Conservation (phyloP, 139 green algal species). For the Raphidocelis subcapitata region DNA sequence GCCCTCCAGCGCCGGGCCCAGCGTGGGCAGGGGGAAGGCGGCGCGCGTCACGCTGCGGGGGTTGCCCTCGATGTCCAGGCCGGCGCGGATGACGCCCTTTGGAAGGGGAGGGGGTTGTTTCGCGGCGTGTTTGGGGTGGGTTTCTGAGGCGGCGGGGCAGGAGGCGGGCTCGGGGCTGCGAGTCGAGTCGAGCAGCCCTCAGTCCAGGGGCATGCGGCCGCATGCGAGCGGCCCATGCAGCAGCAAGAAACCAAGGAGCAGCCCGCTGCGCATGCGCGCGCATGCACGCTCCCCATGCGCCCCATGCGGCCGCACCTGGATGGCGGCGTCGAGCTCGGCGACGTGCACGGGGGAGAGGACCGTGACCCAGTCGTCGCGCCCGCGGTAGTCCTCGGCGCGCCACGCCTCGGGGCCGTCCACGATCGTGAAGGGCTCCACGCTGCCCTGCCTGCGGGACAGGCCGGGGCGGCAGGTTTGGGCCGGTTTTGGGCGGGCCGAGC, state of each 20-base stretch:
- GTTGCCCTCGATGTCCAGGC: too few species aligned
- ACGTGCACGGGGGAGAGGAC: constrained; percentile 22
- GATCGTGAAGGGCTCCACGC: constrained; percentile 37
- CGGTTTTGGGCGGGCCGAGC: too few species aligned
- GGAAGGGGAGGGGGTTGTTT: neutral
- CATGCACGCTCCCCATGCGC: neutral
- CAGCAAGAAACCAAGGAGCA: neutral
- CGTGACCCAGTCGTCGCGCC: constrained; percentile 32
- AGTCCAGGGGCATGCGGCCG: too few species aligned
- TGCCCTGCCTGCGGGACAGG: constrained; percentile 23
- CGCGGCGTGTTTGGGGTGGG: neutral
- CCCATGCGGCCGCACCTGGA: constrained; percentile 5
- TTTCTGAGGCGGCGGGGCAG: neutral
- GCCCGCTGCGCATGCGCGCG: neutral
- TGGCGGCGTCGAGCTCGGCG: constrained; percentile 16
- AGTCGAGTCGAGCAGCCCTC: neutral
- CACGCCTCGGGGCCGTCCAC: constrained; percentile 45
- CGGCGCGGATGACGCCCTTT: neutral
- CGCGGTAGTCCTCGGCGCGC: constrained; percentile 28
- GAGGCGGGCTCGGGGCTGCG: neutral
- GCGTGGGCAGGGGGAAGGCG: constrained; percentile 30
- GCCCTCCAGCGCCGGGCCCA: constrained; percentile 31
- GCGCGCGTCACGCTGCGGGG: neutral
- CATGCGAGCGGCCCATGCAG: neutral
- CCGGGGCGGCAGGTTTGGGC: too few species aligned